Evolutionary conservation across 2,329 filamentous ascomycete genomes (phyloP).

Genomic region (Paecilomyces variotii): DNA sequence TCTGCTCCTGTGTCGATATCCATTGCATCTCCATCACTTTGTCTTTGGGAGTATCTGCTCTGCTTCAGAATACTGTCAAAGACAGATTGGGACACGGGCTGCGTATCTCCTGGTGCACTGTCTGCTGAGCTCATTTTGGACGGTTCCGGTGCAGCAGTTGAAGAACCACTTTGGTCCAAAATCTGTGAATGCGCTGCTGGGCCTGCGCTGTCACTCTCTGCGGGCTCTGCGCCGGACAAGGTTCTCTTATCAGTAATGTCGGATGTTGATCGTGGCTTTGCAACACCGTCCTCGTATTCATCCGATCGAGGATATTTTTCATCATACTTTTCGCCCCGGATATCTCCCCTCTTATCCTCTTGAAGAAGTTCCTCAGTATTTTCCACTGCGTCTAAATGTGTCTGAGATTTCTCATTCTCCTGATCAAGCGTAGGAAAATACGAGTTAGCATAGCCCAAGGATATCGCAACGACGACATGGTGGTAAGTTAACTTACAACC

Average conservation of each 20-base stretch:
- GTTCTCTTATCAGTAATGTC: slow-evolving; percentile 1
- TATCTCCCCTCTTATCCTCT: neutral
- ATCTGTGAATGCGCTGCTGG: neutral
- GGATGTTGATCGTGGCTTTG: slow-evolving; percentile 7
- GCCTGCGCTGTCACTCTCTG: neutral
- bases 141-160: slow-evolving; percentile 12
- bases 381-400: slow-evolving; percentile 7
- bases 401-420: slow-evolving; percentile 23
- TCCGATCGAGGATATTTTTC: slow-evolving; percentile 3
- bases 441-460: slow-evolving; percentile 20
- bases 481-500: slow-evolving; percentile 22
- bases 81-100: slow-evolving; percentile 38
- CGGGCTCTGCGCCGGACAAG: neutral
- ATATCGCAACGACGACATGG: slow-evolving; percentile 18
- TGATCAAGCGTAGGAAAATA: slow-evolving; percentile 11
- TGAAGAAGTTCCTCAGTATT: slow-evolving; percentile 3
- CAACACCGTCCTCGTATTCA: slow-evolving; percentile 3
- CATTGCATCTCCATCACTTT: slow-evolving; percentile 1
- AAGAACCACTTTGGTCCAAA: slow-evolving; percentile 10
- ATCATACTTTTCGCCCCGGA: neutral
- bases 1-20: slow-evolving; percentile 17
- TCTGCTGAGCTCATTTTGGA: slow-evolving; percentile 28
- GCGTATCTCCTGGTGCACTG: slow-evolving; percentile 33
- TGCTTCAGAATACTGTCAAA: slow-evolving; percentile 33
- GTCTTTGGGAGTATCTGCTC: slow-evolving; percentile 21